Conservation (phyloP, 1,284 basidiomycete genomes). For the Apiotrichum siamense region DNA sequence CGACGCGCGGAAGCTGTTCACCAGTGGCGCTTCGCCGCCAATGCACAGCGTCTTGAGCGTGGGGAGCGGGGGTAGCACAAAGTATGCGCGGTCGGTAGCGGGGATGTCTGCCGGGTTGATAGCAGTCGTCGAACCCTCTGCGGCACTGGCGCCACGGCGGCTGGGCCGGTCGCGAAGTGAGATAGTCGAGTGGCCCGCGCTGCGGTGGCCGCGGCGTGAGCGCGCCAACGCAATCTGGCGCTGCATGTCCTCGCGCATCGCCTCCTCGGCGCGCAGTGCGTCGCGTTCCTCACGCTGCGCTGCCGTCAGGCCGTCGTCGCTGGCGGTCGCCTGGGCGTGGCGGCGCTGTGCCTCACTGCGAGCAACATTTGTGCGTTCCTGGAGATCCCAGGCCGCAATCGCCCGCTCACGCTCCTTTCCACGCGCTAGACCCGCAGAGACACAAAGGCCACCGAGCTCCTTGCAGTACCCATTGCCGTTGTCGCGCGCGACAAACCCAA, state of each 20-base stretch:
- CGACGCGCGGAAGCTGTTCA: constrained; percentile 24
- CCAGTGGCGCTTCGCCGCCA: constrained; percentile 41
- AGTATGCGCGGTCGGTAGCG: constrained; percentile 32
- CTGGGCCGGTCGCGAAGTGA: constrained; percentile 40
- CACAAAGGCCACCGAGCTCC: constrained; percentile 38
- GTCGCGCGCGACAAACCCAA: constrained; percentile 44
- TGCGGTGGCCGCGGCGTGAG: constrained; percentile 40
- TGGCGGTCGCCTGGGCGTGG: not conserved
- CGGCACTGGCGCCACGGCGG: constrained; percentile 7
- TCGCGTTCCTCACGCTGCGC: constrained; percentile 13
- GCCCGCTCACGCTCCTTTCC: constrained; percentile 44
- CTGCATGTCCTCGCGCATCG: constrained; percentile 24
- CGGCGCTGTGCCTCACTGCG: constrained; percentile 25
- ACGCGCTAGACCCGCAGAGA: constrained; percentile 37
- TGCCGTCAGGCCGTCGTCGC: constrained; percentile 2
- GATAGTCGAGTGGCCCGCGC: constrained; percentile 40
- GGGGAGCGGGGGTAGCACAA: constrained; percentile 46
- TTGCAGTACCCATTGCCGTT: constrained; percentile 38
- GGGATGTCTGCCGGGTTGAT: constrained; percentile 24
- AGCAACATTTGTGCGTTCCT: constrained; percentile 30
- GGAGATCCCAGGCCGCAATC: constrained; percentile 40
- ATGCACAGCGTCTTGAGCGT: constrained; percentile 39
- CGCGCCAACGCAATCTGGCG: constrained; percentile 27
- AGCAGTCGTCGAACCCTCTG: constrained; percentile 1
- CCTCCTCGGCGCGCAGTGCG: constrained; percentile 15